Conservation (phyloP, 2,329 filamentous ascomycete species). For the Arthroderma uncinatum region DNA sequence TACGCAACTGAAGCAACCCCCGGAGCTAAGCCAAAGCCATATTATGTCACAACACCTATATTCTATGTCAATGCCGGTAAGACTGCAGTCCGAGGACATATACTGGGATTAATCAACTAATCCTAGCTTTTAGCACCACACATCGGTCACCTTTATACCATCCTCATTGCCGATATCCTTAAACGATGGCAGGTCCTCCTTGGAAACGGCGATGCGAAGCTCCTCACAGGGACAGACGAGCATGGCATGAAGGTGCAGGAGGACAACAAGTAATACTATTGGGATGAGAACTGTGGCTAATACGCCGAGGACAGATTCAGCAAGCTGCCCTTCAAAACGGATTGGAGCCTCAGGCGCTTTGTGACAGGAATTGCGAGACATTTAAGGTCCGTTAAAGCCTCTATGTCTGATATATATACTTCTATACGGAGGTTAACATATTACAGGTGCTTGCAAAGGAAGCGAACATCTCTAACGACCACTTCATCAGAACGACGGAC, state of each 20-base stretch:
- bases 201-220: slow-evolving; percentile 52
- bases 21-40: slow-evolving; percentile 53
- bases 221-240: slow-evolving; percentile 91
- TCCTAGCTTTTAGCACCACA: slow-evolving; percentile 57
- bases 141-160: slow-evolving; percentile 86
- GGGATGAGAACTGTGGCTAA: background rate
- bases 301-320: slow-evolving; percentile 49
- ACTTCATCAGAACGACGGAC: slow-evolving; percentile 90
- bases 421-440: background rate
- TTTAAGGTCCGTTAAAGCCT: slow-evolving; percentile 48
- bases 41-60: slow-evolving; percentile 91
- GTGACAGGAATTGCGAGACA: slow-evolving; percentile 68
- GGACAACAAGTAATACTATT: background rate
- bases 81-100: slow-evolving; percentile 14
- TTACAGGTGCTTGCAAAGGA: slow-evolving; percentile 52
- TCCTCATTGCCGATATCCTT: slow-evolving; percentile 79
- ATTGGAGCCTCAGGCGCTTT: slow-evolving; percentile 69
- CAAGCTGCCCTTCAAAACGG: slow-evolving; percentile 63
- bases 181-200: slow-evolving; percentile 82
- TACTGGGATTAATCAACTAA: slow-evolving; percentile 3
- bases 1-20: slow-evolving; percentile 22
- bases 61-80: slow-evolving; percentile 96
- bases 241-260: slow-evolving; percentile 71
- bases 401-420: background rate
- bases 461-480: slow-evolving; percentile 62